Evolutionary conservation across 2,329 filamentous ascomycete species (phyloP).

Genomic region (Sarocladium brachiariae): DNA sequence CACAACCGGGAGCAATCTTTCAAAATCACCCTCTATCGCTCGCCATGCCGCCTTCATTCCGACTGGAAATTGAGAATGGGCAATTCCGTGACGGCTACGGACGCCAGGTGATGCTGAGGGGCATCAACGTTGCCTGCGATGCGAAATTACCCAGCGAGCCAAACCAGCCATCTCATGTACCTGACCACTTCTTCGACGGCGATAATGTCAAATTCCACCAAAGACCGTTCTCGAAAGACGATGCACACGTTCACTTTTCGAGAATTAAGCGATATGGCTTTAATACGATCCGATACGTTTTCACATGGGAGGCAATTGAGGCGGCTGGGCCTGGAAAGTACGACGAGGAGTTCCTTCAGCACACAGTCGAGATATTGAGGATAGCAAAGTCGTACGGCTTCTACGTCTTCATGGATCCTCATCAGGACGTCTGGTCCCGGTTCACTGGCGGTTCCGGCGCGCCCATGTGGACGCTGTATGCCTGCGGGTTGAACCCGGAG

Average conservation of each 20-base stretch:
- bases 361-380: conserved; percentile 79
- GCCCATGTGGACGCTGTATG: conserved; percentile 96
- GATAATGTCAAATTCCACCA: conserved; percentile 86
- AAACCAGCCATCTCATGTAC: conserved; percentile 71
- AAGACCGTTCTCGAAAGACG: conserved; percentile 74
- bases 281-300: conserved; percentile 93
- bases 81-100: conserved; percentile 76
- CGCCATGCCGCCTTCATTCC: conserved; percentile 50
- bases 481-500: conserved; percentile 81
- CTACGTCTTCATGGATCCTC: conserved; percentile 97
- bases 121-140: conserved; percentile 90
- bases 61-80: conserved; percentile 76
- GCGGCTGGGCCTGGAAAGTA: conserved; percentile 84
- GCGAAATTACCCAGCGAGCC: conserved; percentile 82
- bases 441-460: conserved; percentile 92
- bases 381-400: conserved; percentile 87
- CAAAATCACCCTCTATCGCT: not conserved
- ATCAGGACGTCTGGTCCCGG: conserved; percentile 97
- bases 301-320: conserved; percentile 99
- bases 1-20: not conserved
- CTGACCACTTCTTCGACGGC: conserved; percentile 80
- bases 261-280: conserved; percentile 84
- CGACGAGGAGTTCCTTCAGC: conserved; percentile 87
- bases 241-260: conserved; percentile 81
- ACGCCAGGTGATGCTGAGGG: conserved; percentile 80